Conservation (phyloP, 768 basidiomycete species). For the Collybiopsis luxurians region DNA sequence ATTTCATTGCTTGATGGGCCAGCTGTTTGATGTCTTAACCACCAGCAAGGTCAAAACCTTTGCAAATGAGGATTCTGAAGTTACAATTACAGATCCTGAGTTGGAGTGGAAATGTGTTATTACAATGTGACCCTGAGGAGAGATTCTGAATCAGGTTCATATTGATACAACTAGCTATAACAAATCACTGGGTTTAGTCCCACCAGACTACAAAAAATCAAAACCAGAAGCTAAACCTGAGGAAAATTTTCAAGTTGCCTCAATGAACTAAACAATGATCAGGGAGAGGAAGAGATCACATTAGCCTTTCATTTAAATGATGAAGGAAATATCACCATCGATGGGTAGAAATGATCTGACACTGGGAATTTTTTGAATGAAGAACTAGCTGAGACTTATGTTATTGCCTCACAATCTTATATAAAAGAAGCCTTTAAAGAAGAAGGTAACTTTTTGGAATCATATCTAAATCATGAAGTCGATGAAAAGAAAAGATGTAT, state of each 20-base stretch:
- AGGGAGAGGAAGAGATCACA: constrained; percentile 5
- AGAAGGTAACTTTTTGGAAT: too few species aligned
- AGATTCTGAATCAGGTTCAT: too few species aligned
- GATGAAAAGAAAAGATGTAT: too few species aligned
- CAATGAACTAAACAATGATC: constrained; percentile 5
- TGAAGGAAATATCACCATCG: not conserved
- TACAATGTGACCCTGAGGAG: not conserved
- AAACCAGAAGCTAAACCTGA: not conserved
- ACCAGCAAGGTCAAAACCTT: too few species aligned
- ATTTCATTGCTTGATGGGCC: constrained; percentile 21
- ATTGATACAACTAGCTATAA: too few species aligned
- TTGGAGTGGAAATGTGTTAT: not conserved
- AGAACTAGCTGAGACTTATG: too few species aligned
- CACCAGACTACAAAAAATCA: not conserved
- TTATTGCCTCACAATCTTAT: too few species aligned
- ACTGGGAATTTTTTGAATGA: too few species aligned
- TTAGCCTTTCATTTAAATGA: not conserved
- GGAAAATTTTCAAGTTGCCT: not conserved
- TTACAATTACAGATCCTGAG: not conserved
- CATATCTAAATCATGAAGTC: too few species aligned
- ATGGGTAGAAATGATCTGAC: not conserved
- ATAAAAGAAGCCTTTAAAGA: too few species aligned
- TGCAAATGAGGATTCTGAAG: constrained; percentile 11
- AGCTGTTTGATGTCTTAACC: not conserved
- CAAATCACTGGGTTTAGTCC: not conserved